Percentiles rank a stretch among this genome's conserved stretches.
phyloP scores from a whole-genome alignment of 306 rosid genomes.

The Abrus precatorius region DNA sequence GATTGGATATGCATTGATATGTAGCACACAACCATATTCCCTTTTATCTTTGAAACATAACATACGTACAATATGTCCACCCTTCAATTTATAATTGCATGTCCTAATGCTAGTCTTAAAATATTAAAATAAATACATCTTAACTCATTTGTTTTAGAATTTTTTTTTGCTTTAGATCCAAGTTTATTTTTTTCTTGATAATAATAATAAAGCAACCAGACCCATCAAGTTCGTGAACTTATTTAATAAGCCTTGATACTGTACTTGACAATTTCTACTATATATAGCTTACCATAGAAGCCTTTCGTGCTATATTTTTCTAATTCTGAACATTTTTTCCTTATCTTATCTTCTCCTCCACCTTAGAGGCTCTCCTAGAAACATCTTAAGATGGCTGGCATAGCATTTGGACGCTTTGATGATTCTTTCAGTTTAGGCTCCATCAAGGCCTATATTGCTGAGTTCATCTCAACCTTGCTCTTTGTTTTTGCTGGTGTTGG shows the following conservation, averaged over 20 bases:
- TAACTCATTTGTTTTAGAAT: neutral
- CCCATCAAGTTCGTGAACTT: constrained; percentile 41
- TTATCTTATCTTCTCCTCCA: constrained; percentile 44
- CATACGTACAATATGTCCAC: neutral
- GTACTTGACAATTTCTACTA: constrained; percentile 25
- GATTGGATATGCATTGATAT: constrained; percentile 49
- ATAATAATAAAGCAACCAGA: constrained; percentile 8
- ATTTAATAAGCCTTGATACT: constrained; percentile 20
- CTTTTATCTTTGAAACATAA: constrained; percentile 38
- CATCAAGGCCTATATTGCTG: constrained; percentile 80
- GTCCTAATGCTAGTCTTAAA: neutral
- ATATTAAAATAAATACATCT: neutral
- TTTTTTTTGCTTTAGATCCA: neutral
- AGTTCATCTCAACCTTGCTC: constrained; percentile 93
- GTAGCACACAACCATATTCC: constrained; percentile 27
- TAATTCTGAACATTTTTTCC: constrained; percentile 12
- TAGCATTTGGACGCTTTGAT: constrained; percentile 78
- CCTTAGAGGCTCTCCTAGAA: constrained; percentile 28
- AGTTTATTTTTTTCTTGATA: neutral
- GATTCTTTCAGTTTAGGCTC: constrained; percentile 81
- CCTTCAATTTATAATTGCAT: neutral
- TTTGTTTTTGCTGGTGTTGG: constrained; percentile 95
- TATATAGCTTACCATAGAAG: constrained; percentile 44
- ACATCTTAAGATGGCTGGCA: constrained; percentile 64
- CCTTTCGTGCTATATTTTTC: constrained; percentile 46